Evolutionary conservation across 2,329 filamentous ascomycete genomes (phyloP).

Genomic region (Neoarthrinium moseri): DNA sequence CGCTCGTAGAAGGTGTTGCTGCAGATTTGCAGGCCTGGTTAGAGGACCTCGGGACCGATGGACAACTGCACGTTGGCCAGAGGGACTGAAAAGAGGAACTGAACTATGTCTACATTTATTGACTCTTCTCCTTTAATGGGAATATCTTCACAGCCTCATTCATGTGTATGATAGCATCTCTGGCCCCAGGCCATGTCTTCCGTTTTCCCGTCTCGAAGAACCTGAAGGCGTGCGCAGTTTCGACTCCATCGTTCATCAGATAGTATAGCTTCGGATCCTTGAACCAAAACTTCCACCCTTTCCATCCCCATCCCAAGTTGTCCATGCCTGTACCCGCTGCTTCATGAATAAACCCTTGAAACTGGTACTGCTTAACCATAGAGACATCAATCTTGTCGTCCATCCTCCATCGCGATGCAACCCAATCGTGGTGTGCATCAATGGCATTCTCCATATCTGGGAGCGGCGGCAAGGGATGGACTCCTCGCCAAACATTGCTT

Average conservation of each 20-base stretch:
- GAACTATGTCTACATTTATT: background rate
- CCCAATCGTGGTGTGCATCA: conserved; percentile 25
- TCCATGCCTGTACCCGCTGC: conserved; percentile 41
- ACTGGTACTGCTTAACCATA: conserved; percentile 28
- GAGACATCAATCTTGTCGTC: conserved; percentile 15
- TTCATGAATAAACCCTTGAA: conserved; percentile 33
- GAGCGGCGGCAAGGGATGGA: conserved; percentile 25
- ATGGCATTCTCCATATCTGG: conserved; percentile 27
- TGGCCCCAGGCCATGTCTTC: conserved; percentile 36
- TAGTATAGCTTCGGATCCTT: conserved; percentile 33
- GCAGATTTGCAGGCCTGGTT: conserved; percentile 8
- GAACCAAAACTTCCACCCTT: conserved; percentile 41
- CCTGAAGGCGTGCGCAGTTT: conserved; percentile 38
- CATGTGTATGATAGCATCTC: conserved; percentile 29
- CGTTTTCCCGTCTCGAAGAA: conserved; percentile 40
- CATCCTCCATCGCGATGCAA: conserved; percentile 19
- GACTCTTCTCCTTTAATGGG: conserved; percentile 12
- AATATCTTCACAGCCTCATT: conserved; percentile 20
- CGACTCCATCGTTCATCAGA: conserved; percentile 36
- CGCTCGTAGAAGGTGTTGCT: conserved; percentile 1
- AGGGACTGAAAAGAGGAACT: background rate
- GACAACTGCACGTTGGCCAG: background rate
- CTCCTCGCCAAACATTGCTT: conserved; percentile 36
- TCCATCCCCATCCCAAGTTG: conserved; percentile 37
- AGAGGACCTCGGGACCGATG: background rate